Conservation (phyloP, 202 grass and related monocot species). For the Schoenoplectus triqueter region DNA sequence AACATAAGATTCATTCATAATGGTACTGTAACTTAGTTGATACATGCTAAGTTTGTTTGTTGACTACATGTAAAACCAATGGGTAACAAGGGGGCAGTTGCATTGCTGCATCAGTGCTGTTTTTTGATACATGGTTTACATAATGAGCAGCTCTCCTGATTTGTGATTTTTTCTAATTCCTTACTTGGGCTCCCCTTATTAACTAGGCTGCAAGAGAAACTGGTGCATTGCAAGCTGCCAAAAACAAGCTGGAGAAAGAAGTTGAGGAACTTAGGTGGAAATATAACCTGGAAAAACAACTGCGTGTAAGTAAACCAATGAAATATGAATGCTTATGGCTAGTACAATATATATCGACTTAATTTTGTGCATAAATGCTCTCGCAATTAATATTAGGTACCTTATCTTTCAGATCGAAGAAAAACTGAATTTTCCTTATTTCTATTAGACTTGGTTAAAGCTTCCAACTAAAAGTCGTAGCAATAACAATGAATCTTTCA, state of each 20-base stretch:
- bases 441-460: not conserved
- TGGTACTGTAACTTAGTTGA: slow-evolving; percentile 6
- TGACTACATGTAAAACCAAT: slow-evolving; percentile 1
- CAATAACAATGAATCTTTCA: not conserved
- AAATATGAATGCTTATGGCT: not conserved
- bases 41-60: slow-evolving; percentile 2
- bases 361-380: not conserved
- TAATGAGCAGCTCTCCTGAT: not conserved
- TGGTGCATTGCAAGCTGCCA: slow-evolving; percentile 93
- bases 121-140: not conserved
- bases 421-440: not conserved
- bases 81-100: not conserved
- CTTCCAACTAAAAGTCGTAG: not conserved
- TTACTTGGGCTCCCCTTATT: slow-evolving; percentile 44
- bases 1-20: not conserved
- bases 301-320: slow-evolving; percentile 65
- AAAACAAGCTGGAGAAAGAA: slow-evolving; percentile 99
- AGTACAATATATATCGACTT: slow-evolving; percentile 2
- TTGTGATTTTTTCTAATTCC: slow-evolving; percentile 17
- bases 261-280: slow-evolving; percentile 95
- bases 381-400: not conserved
- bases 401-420: slow-evolving; percentile 9
- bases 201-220: slow-evolving; percentile 93
- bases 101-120: not conserved
- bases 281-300: slow-evolving; percentile 88